These are phyloP conservation scores for Takashimella koratensis DNA, from an alignment of 1,284 basidiomycete genomes.

Conservation along the genomic window DNA sequence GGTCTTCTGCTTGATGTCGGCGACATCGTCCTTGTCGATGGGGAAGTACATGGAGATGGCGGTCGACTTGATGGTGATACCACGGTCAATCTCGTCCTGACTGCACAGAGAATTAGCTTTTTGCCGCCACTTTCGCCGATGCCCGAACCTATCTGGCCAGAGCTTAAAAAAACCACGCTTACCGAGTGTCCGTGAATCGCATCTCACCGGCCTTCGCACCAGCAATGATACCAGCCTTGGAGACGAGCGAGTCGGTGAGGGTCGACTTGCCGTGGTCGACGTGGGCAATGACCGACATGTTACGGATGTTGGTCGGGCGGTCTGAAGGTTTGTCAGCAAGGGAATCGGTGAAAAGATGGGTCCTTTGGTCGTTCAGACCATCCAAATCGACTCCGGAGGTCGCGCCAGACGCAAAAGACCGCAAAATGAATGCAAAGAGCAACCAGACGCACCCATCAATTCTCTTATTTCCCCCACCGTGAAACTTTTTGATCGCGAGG, in stretches of 20 bases:
- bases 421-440: background rate
- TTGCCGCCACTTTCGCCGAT: background rate
- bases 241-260: conserved; percentile 97
- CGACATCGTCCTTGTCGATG: conserved; percentile 82
- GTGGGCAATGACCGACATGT: conserved; percentile 98
- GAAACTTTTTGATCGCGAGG: background rate
- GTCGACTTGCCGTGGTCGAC: conserved; percentile 99
- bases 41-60: conserved; percentile 99
- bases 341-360: background rate
- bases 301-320: conserved; percentile 55
- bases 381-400: background rate
- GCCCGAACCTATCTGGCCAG: background rate
- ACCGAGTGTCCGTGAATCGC: conserved; percentile 91
- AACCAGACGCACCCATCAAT: background rate
- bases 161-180: conserved; percentile 10
- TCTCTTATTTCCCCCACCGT: background rate
- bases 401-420: background rate
- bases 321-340: background rate
- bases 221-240: conserved; percentile 99
- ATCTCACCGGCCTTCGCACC: conserved; percentile 90
- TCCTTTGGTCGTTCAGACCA: too few species aligned
- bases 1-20: conserved; percentile 88
- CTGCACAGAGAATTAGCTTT: conserved; percentile 48
- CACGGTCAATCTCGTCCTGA: conserved; percentile 99
- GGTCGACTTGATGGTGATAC: conserved; percentile 99